Evolutionary conservation across 2,329 filamentous ascomycete genomes (phyloP).

Genomic region (Verticillium nonalfalfae): DNA sequence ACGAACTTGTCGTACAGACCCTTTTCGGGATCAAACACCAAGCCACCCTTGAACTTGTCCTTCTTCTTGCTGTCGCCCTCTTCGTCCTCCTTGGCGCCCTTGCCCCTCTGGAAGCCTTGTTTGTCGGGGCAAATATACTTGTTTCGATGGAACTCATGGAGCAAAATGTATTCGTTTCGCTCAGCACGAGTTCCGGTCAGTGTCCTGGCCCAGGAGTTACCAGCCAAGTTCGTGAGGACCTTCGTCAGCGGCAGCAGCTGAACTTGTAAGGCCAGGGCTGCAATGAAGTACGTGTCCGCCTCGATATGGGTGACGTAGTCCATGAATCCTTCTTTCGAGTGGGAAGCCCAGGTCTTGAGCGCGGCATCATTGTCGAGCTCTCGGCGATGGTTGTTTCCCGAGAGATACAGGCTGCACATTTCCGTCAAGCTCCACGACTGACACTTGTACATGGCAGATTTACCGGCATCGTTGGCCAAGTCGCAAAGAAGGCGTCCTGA

Average conservation of each 20-base stretch:
- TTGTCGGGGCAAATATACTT: constrained; percentile 99
- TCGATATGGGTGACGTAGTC: constrained; percentile 94
- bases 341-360: constrained; percentile 78
- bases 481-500: constrained; percentile 88
- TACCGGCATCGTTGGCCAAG: constrained; percentile 91
- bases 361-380: constrained; percentile 87
- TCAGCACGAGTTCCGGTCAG: constrained; percentile 93
- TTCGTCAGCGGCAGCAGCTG: constrained; percentile 94
- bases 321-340: constrained; percentile 73
- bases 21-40: constrained; percentile 97
- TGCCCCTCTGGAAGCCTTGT: constrained; percentile 68
- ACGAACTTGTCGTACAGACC: constrained; percentile 98
- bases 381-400: constrained; percentile 62
- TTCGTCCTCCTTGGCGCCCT: constrained; percentile 63
- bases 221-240: constrained; percentile 90
- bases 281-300: constrained; percentile 92
- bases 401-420: constrained; percentile 90
- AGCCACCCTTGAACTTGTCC: constrained; percentile 97
- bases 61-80: constrained; percentile 83
- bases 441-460: constrained; percentile 94
- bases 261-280: constrained; percentile 79
- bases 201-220: constrained; percentile 97
- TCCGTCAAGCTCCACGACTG: constrained; percentile 97
- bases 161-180: constrained; percentile 97
- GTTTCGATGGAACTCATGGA: constrained; percentile 93